These are phyloP conservation scores for Phaeosphaeriaceae sp. DNA, from an alignment of 2,329 filamentous ascomycete genomes.

Conservation along the genomic window DNA sequence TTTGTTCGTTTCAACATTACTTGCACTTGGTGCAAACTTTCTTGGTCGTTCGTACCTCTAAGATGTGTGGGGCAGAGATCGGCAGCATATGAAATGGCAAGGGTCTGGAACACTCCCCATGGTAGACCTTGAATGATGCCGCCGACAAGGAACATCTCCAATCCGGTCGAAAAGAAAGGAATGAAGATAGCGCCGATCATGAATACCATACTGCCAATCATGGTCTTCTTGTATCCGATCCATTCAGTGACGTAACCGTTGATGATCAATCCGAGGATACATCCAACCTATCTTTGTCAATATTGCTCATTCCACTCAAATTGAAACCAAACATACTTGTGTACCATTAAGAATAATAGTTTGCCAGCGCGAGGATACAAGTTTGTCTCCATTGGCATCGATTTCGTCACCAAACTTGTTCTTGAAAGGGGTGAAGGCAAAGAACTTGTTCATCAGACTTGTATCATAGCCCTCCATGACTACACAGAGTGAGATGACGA, in stretches of 20 bases:
- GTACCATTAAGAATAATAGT: constrained; percentile 52
- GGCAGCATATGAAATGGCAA: constrained; percentile 37
- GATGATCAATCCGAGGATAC: constrained; percentile 51
- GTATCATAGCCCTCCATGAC: constrained; percentile 90
- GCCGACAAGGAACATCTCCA: constrained; percentile 66
- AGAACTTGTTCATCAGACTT: constrained; percentile 79
- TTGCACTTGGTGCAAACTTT: too few relatives aligned
- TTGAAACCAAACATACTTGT: constrained; percentile 31
- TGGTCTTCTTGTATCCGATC: constrained; percentile 46
- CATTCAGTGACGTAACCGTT: constrained; percentile 52
- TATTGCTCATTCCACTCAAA: neutral
- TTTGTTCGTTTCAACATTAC: neutral
- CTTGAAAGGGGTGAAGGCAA: constrained; percentile 53
- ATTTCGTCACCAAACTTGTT: constrained; percentile 47
- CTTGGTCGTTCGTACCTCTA: constrained; percentile 49
- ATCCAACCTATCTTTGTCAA: constrained; percentile 43
- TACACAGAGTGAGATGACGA: constrained; percentile 84
- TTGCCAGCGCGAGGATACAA: constrained; percentile 53
- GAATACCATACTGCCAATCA: constrained; percentile 31
- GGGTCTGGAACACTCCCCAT: constrained; percentile 51
- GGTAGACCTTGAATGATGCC: constrained; percentile 56
- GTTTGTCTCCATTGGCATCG: constrained; percentile 40
- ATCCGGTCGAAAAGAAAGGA: constrained; percentile 31
- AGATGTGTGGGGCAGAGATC: constrained; percentile 71
- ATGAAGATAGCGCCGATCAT: constrained; percentile 34